Percentiles rank a stretch among this genome's conserved stretches.
These are phyloP conservation scores for Bremia lactucae DNA, from an alignment of 352 stramenopile species.

Conservation along the genomic window DNA sequence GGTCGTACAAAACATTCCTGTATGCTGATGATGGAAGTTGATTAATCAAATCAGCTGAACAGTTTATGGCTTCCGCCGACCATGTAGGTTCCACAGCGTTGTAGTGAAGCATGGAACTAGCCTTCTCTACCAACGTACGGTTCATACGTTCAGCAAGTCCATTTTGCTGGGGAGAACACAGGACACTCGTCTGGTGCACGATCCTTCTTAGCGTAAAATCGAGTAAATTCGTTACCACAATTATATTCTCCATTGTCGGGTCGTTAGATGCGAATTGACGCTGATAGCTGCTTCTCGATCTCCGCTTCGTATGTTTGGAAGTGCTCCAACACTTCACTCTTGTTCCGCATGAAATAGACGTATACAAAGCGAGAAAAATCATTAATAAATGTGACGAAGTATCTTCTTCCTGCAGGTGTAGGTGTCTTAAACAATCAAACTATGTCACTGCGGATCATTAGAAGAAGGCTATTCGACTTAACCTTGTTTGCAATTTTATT, in stretches of 20 bases:
- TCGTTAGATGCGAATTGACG: background rate
- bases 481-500: too few species aligned
- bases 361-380: background rate
- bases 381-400: too few species aligned
- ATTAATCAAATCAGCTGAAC: background rate
- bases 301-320: background rate
- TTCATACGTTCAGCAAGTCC: background rate
- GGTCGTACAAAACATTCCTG: background rate
- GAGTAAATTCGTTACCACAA: background rate
- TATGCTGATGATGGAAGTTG: background rate
- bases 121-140: background rate
- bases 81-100: background rate
- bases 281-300: background rate
- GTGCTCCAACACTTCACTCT: background rate
- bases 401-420: too few species aligned
- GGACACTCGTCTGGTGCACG: background rate
- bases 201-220: background rate
- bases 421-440: too few species aligned
- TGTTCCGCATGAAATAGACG: slow-evolving; percentile 1
- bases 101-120: background rate
- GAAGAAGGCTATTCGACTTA: too few species aligned
- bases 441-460: too few species aligned
- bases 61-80: slow-evolving; percentile 1
- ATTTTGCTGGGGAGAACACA: background rate
- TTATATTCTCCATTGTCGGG: background rate